Conservation (phyloP, 2,329 filamentous ascomycete species). For the Thelonectria blattea region DNA sequence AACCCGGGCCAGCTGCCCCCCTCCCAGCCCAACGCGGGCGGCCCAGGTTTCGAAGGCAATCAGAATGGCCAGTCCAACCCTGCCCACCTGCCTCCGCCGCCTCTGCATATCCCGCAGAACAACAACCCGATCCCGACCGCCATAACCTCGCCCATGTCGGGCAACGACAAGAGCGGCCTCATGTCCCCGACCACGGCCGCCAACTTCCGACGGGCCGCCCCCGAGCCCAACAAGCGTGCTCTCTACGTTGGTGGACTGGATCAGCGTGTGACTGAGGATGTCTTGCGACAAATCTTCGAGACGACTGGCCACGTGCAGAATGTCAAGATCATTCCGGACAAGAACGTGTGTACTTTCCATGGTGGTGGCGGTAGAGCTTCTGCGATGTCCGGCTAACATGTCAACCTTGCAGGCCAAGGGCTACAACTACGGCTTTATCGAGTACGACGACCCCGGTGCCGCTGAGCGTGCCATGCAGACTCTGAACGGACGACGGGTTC, state of each 20-base stretch:
- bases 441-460: constrained; percentile 96
- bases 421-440: constrained; percentile 98
- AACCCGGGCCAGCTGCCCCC: constrained; percentile 71
- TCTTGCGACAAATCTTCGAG: constrained; percentile 97
- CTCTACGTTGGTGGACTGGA: constrained; percentile 96
- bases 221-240: constrained; percentile 97
- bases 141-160: constrained; percentile 85
- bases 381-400: constrained; percentile 6
- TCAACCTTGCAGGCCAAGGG: constrained; percentile 77
- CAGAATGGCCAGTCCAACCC: constrained; percentile 74
- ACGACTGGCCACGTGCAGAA: constrained; percentile 98
- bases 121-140: constrained; percentile 94
- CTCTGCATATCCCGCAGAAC: constrained; percentile 94
- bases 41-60: constrained; percentile 76
- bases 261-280: constrained; percentile 93
- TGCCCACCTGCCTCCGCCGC: constrained; percentile 85
- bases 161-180: constrained; percentile 66
- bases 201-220: constrained; percentile 87
- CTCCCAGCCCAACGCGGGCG: constrained; percentile 70
- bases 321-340: constrained; percentile 99
- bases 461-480: constrained; percentile 98
- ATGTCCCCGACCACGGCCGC: constrained; percentile 86
- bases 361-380: background rate
- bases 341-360: constrained; percentile 76
- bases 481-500: constrained; percentile 91